These are phyloP conservation scores for Cyberlindnera veronae DNA, from an alignment of 805 yeast species.

Conservation along the genomic window DNA sequence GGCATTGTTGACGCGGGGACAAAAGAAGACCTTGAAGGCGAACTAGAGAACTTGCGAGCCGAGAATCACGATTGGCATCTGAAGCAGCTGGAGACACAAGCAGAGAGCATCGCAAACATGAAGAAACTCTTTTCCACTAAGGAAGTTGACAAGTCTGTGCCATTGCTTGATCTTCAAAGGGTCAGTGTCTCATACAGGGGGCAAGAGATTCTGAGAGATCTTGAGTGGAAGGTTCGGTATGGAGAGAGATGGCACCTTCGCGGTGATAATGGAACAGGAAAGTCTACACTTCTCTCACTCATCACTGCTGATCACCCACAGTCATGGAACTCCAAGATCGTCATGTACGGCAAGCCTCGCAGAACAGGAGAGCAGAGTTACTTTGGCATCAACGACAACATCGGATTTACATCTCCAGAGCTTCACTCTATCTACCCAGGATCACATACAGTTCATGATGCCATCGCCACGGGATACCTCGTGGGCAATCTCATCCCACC, in stretches of 20 bases:
- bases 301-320: slow-evolving; percentile 96
- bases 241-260: slow-evolving; percentile 87
- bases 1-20: slow-evolving; percentile 55
- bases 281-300: slow-evolving; percentile 80
- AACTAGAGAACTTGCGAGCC: slow-evolving; percentile 23
- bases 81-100: slow-evolving; percentile 12
- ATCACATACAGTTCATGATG: slow-evolving; percentile 46
- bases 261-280: slow-evolving; percentile 92
- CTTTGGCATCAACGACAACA: slow-evolving; percentile 71
- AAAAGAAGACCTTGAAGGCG: slow-evolving; percentile 25
- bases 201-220: slow-evolving; percentile 51
- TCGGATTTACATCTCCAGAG: slow-evolving; percentile 91
- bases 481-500: slow-evolving; percentile 64
- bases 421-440: slow-evolving; percentile 82
- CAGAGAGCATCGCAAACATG: slow-evolving; percentile 19
- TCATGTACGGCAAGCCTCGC: slow-evolving; percentile 62
- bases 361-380: slow-evolving; percentile 72
- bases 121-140: slow-evolving; percentile 15
- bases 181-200: slow-evolving; percentile 68
- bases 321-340: slow-evolving; percentile 76
- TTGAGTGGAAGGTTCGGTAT: slow-evolving; percentile 60
- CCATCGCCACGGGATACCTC: slow-evolving; percentile 69
- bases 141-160: slow-evolving; percentile 14
- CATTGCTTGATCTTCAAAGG: slow-evolving; percentile 49
- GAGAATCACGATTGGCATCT: slow-evolving; percentile 18